Base-by-base conservation (phyloP, 116 monocot species). In the Iris pallida region DNA sequence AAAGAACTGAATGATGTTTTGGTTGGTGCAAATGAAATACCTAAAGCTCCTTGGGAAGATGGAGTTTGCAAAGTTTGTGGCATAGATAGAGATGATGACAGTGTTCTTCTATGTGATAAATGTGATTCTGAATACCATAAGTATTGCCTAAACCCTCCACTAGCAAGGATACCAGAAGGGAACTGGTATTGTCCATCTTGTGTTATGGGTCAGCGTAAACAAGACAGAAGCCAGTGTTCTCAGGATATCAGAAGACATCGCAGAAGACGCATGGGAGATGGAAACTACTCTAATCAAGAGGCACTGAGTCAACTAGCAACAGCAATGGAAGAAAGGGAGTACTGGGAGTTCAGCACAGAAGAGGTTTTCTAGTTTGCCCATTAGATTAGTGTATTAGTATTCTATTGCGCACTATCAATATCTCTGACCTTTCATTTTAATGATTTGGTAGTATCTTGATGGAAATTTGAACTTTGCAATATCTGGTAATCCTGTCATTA, bases 51-150 rank as follows among this genome's bases (percentile, higher is more conserved):
- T 54, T 98, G 98, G 98, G 98, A 98, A 59, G 90, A 90, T 62
- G 98, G 98, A 63, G 85, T 98, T 62, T 98, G 98, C 77, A 98
- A 98, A 88, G 90, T 98, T 61, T 98, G 98, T 75, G 98, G 98
- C n/a, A 82, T 98, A 62, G 98, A 98, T 71, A 88, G 83, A 76
- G 98, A 93, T 82, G 98, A 98, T 73, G 85, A 85, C 57, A 90
- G 88, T 73, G 98, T 98, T 71, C 78, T 98, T 12, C 75, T 98
- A 16, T 98, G 98, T 81, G 98, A 98, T 68, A 80, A 82, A 16
- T 98, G 98, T 84, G 98, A 98, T 64, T 98, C 98, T 51, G 98
- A 98, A 68, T 98, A 98, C 43, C 98, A 98, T 73, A 98, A 78
- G 16, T 98, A 98, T 72, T 98, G 98, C 74, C 77, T 98, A 47